Evolutionary conservation across 2,329 filamentous ascomycete genomes (phyloP).

Genomic region (Scedosporium aurantiacum): DNA sequence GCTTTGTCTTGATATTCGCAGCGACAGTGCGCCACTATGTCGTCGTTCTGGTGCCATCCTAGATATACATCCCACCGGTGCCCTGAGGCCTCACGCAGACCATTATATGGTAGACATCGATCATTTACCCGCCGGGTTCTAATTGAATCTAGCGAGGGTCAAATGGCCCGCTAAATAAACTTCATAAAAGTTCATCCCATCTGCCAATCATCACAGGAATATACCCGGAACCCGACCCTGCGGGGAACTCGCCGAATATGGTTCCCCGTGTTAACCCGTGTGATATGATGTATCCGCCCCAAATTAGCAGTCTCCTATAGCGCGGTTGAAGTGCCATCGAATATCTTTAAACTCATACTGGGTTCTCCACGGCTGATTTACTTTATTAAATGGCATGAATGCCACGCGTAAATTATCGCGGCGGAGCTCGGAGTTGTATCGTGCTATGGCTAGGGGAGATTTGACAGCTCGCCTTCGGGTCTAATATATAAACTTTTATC

Average conservation of each 20-base stretch:
- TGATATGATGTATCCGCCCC: neutral
- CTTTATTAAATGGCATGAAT: neutral
- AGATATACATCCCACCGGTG: neutral
- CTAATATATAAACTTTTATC: neutral
- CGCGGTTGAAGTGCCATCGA: neutral
- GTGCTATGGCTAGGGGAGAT: neutral
- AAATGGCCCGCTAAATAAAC: conserved; percentile 1
- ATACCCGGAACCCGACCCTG: conserved; percentile 1
- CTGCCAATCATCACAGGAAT: neutral
- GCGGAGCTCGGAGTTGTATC: neutral
- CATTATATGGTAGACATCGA: neutral
- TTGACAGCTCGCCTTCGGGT: neutral
- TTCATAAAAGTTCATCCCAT: neutral
- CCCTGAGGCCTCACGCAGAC: neutral
- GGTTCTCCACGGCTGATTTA: neutral
- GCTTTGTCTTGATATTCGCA: too few species aligned
- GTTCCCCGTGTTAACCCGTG: neutral
- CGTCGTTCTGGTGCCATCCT: neutral
- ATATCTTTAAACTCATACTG: neutral
- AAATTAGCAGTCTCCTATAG: neutral
- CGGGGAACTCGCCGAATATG: neutral
- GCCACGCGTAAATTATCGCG: neutral
- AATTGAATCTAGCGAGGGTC: neutral
- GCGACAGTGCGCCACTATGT: too few species aligned
- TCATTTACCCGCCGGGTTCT: neutral